Conservation (phyloP, 2,329 filamentous ascomycete species). For the Neospermospora avenae region DNA sequence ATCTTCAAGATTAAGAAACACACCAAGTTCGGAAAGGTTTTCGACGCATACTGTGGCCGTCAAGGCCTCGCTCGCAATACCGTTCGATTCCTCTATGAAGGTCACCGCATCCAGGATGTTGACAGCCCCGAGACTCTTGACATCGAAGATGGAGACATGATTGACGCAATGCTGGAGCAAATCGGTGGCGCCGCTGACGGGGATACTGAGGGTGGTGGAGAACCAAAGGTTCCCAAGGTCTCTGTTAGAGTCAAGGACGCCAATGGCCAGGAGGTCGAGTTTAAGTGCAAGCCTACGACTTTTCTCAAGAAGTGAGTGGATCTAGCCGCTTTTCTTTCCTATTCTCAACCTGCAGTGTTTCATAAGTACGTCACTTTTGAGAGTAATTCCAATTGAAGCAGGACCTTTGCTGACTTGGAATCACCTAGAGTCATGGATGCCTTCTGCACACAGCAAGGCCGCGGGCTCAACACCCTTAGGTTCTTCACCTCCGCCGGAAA, state of each 20-base stretch:
- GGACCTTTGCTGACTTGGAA: background rate
- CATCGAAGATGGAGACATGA: conserved; percentile 22
- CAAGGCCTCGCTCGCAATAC: conserved; percentile 2
- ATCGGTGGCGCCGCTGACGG: background rate
- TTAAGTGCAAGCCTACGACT: conserved; percentile 12
- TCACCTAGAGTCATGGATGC: conserved; percentile 4
- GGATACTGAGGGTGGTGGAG: background rate
- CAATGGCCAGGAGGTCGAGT: background rate
- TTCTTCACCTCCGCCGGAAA: conserved; percentile 10
- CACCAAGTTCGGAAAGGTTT: conserved; percentile 20
- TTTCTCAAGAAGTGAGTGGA: conserved; percentile 4
- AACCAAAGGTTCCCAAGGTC: background rate
- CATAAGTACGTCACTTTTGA: background rate
- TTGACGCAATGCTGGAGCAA: conserved; percentile 17
- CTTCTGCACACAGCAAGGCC: conserved; percentile 5
- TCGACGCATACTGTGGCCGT: conserved; percentile 14
- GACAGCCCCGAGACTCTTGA: conserved; percentile 18
- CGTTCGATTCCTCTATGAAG: conserved; percentile 22
- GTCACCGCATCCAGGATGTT: conserved; percentile 14
- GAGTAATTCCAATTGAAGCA: background rate
- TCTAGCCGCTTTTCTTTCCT: background rate
- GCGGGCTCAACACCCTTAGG: background rate
- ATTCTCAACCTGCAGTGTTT: background rate
- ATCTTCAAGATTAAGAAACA: conserved; percentile 19
- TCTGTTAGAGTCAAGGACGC: conserved; percentile 14